Evolutionary conservation across 2,329 filamentous ascomycete genomes (phyloP).

Genomic region (Lachnellula cervina): DNA sequence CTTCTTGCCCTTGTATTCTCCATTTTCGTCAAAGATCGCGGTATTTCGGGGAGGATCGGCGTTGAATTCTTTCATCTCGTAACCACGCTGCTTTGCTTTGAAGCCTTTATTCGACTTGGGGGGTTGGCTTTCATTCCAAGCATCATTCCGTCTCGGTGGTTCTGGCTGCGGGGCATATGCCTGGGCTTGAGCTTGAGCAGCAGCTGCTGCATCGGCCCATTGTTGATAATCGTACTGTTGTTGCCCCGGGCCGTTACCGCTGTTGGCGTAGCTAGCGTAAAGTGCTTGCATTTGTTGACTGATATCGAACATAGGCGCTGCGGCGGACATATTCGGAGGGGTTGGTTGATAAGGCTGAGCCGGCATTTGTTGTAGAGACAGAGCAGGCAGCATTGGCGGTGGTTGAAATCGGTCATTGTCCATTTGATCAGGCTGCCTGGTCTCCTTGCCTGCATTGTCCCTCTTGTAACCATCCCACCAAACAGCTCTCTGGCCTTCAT

Average conservation of each 20-base stretch:
- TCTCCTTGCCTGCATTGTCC: slow-evolving; percentile 36
- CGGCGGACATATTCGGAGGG: slow-evolving; percentile 8
- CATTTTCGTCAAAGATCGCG: slow-evolving; percentile 26
- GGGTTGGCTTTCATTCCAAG: slow-evolving; percentile 13
- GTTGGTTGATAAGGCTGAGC: slow-evolving; percentile 16
- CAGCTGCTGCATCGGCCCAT: slow-evolving; percentile 8
- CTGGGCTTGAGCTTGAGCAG: slow-evolving; percentile 12
- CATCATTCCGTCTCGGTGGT: slow-evolving; percentile 18
- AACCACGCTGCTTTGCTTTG: slow-evolving; percentile 13
- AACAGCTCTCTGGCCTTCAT: slow-evolving; percentile 43
- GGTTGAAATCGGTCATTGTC: slow-evolving; percentile 21
- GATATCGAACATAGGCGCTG: slow-evolving; percentile 15
- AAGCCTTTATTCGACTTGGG: background rate
- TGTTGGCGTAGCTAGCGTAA: slow-evolving; percentile 18
- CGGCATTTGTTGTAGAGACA: slow-evolving; percentile 14
- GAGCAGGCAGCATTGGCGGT: slow-evolving; percentile 28
- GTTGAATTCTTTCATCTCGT: slow-evolving; percentile 15
- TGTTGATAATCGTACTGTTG: slow-evolving; percentile 21
- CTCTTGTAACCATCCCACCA: slow-evolving; percentile 48
- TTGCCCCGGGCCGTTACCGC: slow-evolving; percentile 16
- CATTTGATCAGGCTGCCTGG: slow-evolving; percentile 36
- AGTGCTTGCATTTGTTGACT: slow-evolving; percentile 26
- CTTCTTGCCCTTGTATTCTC: slow-evolving; percentile 50
- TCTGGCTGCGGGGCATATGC: slow-evolving; percentile 12
- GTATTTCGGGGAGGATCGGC: slow-evolving; percentile 2